Percentiles rank a stretch among this genome's conserved stretches.
Conservation (phyloP, 2,329 filamentous ascomycete genomes). For the Didymella segeticola region DNA sequence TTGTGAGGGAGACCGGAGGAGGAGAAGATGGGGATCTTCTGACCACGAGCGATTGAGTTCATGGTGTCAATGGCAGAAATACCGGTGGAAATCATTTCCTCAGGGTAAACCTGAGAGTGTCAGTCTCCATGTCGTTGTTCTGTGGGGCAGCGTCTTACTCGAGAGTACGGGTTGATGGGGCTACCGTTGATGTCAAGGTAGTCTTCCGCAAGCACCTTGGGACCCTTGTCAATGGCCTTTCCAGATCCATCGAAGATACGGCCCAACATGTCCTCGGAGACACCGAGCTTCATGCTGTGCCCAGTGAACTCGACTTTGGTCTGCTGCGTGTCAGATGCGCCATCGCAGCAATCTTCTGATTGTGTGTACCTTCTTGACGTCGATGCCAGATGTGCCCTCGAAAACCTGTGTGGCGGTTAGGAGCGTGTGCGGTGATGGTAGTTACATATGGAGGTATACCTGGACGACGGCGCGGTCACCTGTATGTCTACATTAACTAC, state of each 20-base stretch:
- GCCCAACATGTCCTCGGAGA: conserved; percentile 99
- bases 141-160: conserved; percentile 65
- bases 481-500: conserved; percentile 50
- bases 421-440: conserved; percentile 5
- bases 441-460: conserved; percentile 59
- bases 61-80: conserved; percentile 99
- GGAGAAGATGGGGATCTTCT: conserved; percentile 99
- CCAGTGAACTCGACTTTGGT: conserved; percentile 98
- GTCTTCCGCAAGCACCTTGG: conserved; percentile 96
- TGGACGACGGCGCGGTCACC: conserved; percentile 94
- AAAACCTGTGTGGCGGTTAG: conserved; percentile 74
- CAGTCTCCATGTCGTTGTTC: conserved; percentile 28
- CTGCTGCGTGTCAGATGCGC: conserved; percentile 55
- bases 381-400: conserved; percentile 94
- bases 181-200: conserved; percentile 99
- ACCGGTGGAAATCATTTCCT: conserved; percentile 99
- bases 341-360: conserved; percentile 16
- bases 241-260: conserved; percentile 99
- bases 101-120: conserved; percentile 80
- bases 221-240: conserved; percentile 97
- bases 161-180: conserved; percentile 97
- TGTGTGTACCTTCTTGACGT: conserved; percentile 84
- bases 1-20: conserved; percentile 98
- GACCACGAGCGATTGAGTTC: conserved; percentile 90
- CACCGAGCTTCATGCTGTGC: conserved; percentile 96